Conservation (phyloP, 495 filamentous ascomycete genomes). For the Aspergillus nanangensis region DNA sequence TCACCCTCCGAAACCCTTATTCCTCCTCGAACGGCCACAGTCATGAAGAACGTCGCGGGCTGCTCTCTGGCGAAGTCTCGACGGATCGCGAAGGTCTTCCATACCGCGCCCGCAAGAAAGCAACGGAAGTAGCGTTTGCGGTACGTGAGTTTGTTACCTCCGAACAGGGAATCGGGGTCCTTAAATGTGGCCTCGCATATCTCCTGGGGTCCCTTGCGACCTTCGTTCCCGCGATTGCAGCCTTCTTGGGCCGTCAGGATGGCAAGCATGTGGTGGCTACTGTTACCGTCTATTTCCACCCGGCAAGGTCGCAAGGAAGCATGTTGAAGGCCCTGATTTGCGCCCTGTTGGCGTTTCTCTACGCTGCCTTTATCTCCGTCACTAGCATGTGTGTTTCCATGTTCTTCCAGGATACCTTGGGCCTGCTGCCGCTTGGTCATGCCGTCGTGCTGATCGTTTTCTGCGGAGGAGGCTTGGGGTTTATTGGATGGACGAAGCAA, state of each 20-base stretch:
- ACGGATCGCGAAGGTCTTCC: constrained; percentile 11
- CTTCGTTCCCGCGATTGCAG: constrained; percentile 69
- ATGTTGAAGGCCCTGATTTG: constrained; percentile 89
- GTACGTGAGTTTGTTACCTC: constrained; percentile 43
- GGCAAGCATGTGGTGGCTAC: constrained; percentile 96
- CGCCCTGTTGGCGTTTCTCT: constrained; percentile 74
- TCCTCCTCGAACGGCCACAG: constrained; percentile 9
- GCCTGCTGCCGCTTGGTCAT: constrained; percentile 69
- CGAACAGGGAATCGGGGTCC: constrained; percentile 63
- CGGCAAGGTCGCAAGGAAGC: constrained; percentile 82
- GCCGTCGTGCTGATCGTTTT: constrained; percentile 79
- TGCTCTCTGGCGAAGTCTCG: constrained; percentile 31
- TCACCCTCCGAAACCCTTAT: constrained; percentile 39
- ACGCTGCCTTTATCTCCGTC: constrained; percentile 75
- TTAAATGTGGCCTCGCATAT: constrained; percentile 95
- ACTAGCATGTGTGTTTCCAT: constrained; percentile 83
- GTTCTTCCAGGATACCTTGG: constrained; percentile 61
- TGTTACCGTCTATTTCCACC: constrained; percentile 93
- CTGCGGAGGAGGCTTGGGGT: constrained; percentile 82
- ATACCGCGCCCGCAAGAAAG: constrained; percentile 8
- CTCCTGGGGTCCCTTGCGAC: constrained; percentile 83
- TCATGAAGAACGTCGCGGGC: constrained; percentile 32
- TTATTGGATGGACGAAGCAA: constrained; percentile 93
- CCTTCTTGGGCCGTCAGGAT: constrained; percentile 77
- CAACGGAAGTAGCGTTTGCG: constrained; percentile 10